Evolutionary conservation across 108 stramenopile species (phyloP).

Genomic region (Cyclotella cryptica): DNA sequence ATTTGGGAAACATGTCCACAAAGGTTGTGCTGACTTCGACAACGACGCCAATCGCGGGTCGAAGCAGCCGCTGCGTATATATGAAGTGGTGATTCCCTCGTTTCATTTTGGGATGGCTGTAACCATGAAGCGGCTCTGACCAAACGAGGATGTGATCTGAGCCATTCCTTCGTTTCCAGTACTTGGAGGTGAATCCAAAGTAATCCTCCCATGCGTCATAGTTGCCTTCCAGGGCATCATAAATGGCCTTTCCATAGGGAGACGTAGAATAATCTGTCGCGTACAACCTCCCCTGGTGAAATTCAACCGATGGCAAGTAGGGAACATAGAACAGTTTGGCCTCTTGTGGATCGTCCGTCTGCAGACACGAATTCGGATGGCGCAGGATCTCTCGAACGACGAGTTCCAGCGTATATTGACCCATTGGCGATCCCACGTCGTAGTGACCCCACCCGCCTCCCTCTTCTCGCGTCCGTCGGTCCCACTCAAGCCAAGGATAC

Average conservation of each 20-base stretch:
- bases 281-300: conserved; percentile 4
- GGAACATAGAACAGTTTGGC: conserved; percentile 6
- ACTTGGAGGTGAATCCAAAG: conserved; percentile 8
- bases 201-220: not conserved
- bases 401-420: conserved; percentile 9
- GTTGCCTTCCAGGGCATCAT: conserved; percentile 1
- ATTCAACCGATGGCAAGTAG: not conserved
- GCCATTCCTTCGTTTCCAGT: not conserved
- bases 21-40: conserved; percentile 12
- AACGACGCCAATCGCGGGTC: not conserved
- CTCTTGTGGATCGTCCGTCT: not conserved
- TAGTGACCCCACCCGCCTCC: conserved; percentile 3
- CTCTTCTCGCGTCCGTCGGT: not conserved
- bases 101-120: conserved; percentile 2
- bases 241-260: not conserved
- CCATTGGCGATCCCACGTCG: conserved; percentile 4
- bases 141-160: conserved; percentile 9
- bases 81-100: conserved; percentile 4
- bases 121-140: not conserved
- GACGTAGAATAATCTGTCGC: not conserved
- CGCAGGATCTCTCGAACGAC: not conserved
- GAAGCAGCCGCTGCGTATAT: not conserved
- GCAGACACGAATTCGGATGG: not conserved
- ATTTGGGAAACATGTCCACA: conserved; percentile 5
- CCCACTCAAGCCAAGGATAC: conserved; percentile 6